Evolutionary conservation across 257 asterid genomes (phyloP), one percentile per base, ranked within the genome.

Genomic region (Jasminum sambac): DNA sequence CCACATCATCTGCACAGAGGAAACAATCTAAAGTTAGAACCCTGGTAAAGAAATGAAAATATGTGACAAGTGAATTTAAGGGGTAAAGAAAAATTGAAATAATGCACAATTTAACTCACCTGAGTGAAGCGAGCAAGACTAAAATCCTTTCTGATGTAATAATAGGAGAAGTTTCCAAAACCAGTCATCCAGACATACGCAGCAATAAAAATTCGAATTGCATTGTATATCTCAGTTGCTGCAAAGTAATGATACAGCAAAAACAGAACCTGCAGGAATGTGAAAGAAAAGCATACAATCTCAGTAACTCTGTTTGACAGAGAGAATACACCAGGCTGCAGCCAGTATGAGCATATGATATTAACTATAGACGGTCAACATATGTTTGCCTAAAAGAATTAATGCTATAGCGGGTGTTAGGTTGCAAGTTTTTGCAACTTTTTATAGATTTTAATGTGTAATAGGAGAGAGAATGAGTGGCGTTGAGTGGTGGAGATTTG

Each of bases 181-280:
- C 99, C 99, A 71, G 98, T 94, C 99, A 91, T 89, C 99, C 99
- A 91, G 59, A 94, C 98, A 77, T 94, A 94, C 64, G 98, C 99
- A 79, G 99, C 99, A 76, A 94, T 94, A 67, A 91, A 94, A 74
- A 94, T 72, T 72, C 98, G 97, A 79, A 91, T 89, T 17, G 99
- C 99, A 74, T 94, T 94, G 85, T 94, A 91, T 61, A 94, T 89
- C 86, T 94, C 98, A 68, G 86, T 68, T 73, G 99, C 99, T 76
- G 99, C 99, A 83, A 94, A 94, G 83, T 94, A 94, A 81, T 94
- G 99, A 81, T 94, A 94, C 95, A 94, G 83, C 78, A 94, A 73
- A 84, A 94, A 94, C 71, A 94, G 90, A 68, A 94, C 98, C 98
- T 92, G 78, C 55, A 44, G 63, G 59, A 66, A 73, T 78, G 71